Evolutionary conservation across 495 filamentous ascomycete species (phyloP).

Genomic region (Podospora didyma): DNA sequence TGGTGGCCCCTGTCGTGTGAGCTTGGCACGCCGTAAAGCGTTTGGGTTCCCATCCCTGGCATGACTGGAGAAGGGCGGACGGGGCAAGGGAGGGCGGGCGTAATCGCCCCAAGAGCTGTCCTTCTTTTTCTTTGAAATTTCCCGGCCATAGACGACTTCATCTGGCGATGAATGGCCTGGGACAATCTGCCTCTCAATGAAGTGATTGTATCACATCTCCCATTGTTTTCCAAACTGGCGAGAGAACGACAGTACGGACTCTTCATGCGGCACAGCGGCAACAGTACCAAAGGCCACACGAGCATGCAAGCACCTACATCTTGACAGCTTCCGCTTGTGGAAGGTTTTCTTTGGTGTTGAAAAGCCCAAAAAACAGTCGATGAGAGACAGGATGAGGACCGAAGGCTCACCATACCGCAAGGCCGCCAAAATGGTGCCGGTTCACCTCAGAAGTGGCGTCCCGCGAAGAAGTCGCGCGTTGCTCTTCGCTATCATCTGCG

Average conservation of each 20-base stretch:
- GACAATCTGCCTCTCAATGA: not conserved
- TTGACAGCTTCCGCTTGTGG: not conserved
- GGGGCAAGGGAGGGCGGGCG: too few species aligned
- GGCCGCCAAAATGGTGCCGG: constrained; percentile 20
- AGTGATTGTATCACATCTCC: too few species aligned
- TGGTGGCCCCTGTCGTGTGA: too few species aligned
- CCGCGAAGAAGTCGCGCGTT: constrained; percentile 35
- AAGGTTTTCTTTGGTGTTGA: not conserved
- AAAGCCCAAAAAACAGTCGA: not conserved
- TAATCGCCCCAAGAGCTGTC: not conserved
- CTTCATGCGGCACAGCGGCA: not conserved
- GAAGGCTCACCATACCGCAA: constrained; percentile 18
- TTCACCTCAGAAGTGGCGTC: constrained; percentile 28
- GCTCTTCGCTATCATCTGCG: constrained; percentile 23
- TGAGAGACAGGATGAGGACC: not conserved
- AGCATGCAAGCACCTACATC: not conserved
- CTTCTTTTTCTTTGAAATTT: not conserved
- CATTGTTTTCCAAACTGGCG: too few species aligned
- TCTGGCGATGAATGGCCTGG: not conserved
- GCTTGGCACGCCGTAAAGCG: too few species aligned
- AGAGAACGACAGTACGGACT: not conserved
- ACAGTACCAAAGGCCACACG: not conserved
- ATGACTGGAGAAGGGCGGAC: too few species aligned
- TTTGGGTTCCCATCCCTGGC: too few species aligned
- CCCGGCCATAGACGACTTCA: not conserved